Conservation (phyloP, 2,329 filamentous ascomycete species). For the Scleromitrula shiraiana region DNA sequence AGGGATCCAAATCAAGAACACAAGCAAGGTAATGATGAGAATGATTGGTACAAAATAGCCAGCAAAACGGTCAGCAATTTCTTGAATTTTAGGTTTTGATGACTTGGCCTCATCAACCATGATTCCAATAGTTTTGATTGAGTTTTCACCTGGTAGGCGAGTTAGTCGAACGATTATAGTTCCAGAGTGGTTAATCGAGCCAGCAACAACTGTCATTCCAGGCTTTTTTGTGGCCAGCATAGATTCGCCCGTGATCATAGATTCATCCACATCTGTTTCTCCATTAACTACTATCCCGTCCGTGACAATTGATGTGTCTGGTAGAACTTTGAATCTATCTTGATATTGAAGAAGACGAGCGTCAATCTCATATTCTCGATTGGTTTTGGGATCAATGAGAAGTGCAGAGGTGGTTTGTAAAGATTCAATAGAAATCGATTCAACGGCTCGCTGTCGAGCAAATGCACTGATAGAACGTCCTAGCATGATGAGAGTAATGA, state of each 20-base stretch:
- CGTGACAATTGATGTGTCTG: slow-evolving; percentile 54
- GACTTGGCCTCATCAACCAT: slow-evolving; percentile 66
- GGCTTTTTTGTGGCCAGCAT: slow-evolving; percentile 49
- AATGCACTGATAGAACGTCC: slow-evolving; percentile 44
- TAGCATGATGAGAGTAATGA: slow-evolving; percentile 52
- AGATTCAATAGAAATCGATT: slow-evolving; percentile 46
- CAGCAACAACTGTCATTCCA: slow-evolving; percentile 53
- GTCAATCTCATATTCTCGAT: slow-evolving; percentile 57
- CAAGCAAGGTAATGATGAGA: slow-evolving; percentile 46
- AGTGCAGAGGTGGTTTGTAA: slow-evolving; percentile 51
- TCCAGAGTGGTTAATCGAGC: slow-evolving; percentile 59
- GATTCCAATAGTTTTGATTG: slow-evolving; percentile 57
- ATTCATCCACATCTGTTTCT: slow-evolving; percentile 62
- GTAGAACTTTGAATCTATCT: slow-evolving; percentile 56
- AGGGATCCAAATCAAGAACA: slow-evolving; percentile 59
- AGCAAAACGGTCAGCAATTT: slow-evolving; percentile 60
- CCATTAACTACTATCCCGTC: slow-evolving; percentile 61
- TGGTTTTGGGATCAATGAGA: too few species aligned
- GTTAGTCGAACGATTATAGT: slow-evolving; percentile 50
- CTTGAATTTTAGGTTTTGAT: slow-evolving; percentile 60
- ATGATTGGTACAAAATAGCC: slow-evolving; percentile 62
- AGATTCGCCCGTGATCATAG: slow-evolving; percentile 69
- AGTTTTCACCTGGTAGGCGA: slow-evolving; percentile 61
- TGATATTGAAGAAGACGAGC: slow-evolving; percentile 60
- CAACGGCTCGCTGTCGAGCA: slow-evolving; percentile 46